Evolutionary conservation across 192 early-diverging fungal genomes (phyloP).

Genomic region (Geranomyces variabilis): DNA sequence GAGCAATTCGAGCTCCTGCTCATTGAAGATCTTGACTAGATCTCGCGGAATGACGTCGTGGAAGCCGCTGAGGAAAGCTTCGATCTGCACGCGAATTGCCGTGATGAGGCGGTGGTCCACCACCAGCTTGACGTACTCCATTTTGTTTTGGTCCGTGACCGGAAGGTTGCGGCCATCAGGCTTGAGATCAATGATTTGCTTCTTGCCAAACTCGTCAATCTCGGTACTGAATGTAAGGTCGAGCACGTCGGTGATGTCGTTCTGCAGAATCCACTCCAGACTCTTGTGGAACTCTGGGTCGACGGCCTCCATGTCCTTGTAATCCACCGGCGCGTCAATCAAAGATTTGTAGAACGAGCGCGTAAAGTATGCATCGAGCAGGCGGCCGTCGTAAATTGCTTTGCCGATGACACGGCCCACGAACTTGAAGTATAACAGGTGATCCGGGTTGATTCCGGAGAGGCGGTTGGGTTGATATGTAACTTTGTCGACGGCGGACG

Average conservation of each 20-base stretch:
- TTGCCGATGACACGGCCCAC: slow-evolving; percentile 98
- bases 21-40: slow-evolving; percentile 96
- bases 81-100: slow-evolving; percentile 95
- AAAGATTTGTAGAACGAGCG: slow-evolving; percentile 99
- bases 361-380: slow-evolving; percentile 96
- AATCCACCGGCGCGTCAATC: slow-evolving; percentile 88
- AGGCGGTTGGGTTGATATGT: slow-evolving; percentile 98
- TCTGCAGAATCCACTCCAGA: slow-evolving; percentile 96
- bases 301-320: slow-evolving; percentile 96
- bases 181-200: slow-evolving; percentile 84
- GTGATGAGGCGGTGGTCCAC: slow-evolving; percentile 88
- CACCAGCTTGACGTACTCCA: slow-evolving; percentile 92
- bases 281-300: slow-evolving; percentile 97
- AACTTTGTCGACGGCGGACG: slow-evolving; percentile 91
- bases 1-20: slow-evolving; percentile 97
- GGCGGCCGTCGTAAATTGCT: slow-evolving; percentile 95
- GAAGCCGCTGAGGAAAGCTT: slow-evolving; percentile 91
- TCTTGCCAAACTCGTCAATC: slow-evolving; percentile 91
- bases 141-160: slow-evolving; percentile 96
- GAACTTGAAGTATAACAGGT: slow-evolving; percentile 95
- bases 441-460: slow-evolving; percentile 90
- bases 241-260: slow-evolving; percentile 93
- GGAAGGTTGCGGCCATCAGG: slow-evolving; percentile 81
- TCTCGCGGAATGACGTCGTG: slow-evolving; percentile 92
- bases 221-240: slow-evolving; percentile 95